Conservation (phyloP, 768 basidiomycete species). For the Neoboletus brunneissimus region DNA sequence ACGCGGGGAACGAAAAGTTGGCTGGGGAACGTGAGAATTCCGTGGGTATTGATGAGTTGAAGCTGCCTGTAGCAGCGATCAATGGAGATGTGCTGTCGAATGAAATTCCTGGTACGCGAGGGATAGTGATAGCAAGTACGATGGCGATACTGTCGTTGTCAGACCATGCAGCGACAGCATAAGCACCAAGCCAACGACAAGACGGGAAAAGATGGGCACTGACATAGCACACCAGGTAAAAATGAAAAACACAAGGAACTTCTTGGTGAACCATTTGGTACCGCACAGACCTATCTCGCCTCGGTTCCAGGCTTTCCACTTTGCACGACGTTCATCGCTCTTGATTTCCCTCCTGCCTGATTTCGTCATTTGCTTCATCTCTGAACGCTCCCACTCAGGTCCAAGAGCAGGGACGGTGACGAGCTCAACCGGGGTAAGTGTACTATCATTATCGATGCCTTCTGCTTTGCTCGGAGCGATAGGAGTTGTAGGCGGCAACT, state of each 20-base stretch:
- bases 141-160: conserved; percentile 53
- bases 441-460: conserved; percentile 31
- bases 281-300: conserved; percentile 82
- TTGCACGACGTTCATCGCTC: conserved; percentile 47
- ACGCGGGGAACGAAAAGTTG: conserved; percentile 87
- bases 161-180: not conserved
- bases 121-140: conserved; percentile 74
- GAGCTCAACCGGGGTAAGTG: conserved; percentile 66
- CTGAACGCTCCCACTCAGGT: conserved; percentile 81
- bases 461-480: conserved; percentile 34
- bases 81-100: conserved; percentile 63
- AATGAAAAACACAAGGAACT: conserved; percentile 63
- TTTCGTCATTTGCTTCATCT: conserved; percentile 76
- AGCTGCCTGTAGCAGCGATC: conserved; percentile 52
- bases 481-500: conserved; percentile 33
- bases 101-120: conserved; percentile 72
- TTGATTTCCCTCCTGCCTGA: conserved; percentile 63
- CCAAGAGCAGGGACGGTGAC: conserved; percentile 92
- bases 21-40: conserved; percentile 75
- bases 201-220: conserved; percentile 25
- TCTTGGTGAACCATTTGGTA: conserved; percentile 66
- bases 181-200: not conserved
- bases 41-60: conserved; percentile 53
- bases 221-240: conserved; percentile 59
- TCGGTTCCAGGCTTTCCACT: conserved; percentile 75